Evolutionary conservation across 306 rosid genomes (phyloP).

Genomic region (Cicer judaicum): DNA sequence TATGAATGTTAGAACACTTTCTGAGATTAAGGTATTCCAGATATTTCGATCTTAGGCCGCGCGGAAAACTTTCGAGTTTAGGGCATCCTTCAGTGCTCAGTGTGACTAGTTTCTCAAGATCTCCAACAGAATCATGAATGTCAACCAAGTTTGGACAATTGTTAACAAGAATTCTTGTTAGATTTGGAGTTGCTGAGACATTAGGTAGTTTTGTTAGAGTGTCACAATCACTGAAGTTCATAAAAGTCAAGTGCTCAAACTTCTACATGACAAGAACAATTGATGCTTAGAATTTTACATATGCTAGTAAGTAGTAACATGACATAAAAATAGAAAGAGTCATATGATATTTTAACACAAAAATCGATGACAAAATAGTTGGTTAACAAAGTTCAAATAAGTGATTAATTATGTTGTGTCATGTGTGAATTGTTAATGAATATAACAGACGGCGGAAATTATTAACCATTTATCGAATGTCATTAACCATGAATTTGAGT

Average conservation of each 20-base stretch:
- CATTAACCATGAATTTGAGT: too few species aligned
- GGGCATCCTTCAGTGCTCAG: slow-evolving; percentile 22
- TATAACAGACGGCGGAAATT: too few species aligned
- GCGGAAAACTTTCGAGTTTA: slow-evolving; percentile 29
- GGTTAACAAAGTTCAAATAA: too few species aligned
- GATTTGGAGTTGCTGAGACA: slow-evolving; percentile 39
- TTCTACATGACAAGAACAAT: slow-evolving; percentile 37
- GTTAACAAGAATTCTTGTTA: slow-evolving; percentile 1
- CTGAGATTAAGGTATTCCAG: slow-evolving; percentile 32
- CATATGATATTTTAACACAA: too few species aligned
- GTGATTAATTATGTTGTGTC: too few species aligned
- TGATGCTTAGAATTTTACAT: not conserved
- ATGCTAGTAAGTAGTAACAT: slow-evolving; percentile 1
- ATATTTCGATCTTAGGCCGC: slow-evolving; percentile 32
- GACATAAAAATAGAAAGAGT: not conserved
- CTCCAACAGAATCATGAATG: slow-evolving; percentile 47
- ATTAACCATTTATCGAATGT: too few species aligned
- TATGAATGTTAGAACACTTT: slow-evolving; percentile 17
- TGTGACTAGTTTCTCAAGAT: slow-evolving; percentile 33
- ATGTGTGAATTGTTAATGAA: too few species aligned
- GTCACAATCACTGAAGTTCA: slow-evolving; percentile 16
- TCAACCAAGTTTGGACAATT: slow-evolving; percentile 34
- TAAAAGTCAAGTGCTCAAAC: slow-evolving; percentile 25
- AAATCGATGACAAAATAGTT: too few species aligned
- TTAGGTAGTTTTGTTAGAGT: slow-evolving; percentile 38